Evolutionary conservation across 2,329 filamentous ascomycete genomes (phyloP), one percentile per base, ranked within the genome.

Genomic region (Arthrobotrys musiformis): DNA sequence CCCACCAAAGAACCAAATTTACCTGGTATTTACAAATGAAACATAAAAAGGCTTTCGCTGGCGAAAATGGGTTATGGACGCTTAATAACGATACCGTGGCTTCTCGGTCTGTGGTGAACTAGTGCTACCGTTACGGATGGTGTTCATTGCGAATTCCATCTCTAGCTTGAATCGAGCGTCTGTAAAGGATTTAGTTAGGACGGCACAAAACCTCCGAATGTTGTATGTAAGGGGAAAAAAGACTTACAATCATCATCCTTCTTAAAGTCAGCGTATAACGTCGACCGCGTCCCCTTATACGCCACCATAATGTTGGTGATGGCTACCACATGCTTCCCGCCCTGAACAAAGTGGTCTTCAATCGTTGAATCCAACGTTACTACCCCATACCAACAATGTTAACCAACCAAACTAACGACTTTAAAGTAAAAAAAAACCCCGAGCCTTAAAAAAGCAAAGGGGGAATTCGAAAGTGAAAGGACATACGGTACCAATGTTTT

Each of bases 401-500:
- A 66, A 40, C 11, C 22, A 17, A 60, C 26, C 0, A 24, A 24
- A n/a, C 11, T 5, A n/a, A 40, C 5, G 2, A n/a, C 35, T 40
- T 19, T n/a, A 22, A 17, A 66, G 48, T 50, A n/a, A n/a, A n/a
- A n/a, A n/a, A n/a, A n/a, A n/a, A n/a, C n/a, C n/a, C 9, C 40
- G 15, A 50, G 6, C 3, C 15, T 11, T n/a, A 11, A 8, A 24
- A 37, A 33, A 22, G 24, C 24, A 11, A 28, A 44, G 15, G 24
- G 11, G 17, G 19, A 11, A n/a, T n/a, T n/a, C n/a, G n/a, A n/a
- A n/a, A n/a, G n/a, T n/a, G n/a, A n/a, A n/a, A 24, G 56, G 37
- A 76, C 72, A 44, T 66, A 76, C 72, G 46, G 46, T 70, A 76
- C 72, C 72, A 76, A 52, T 76, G 72, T 50, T 76, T 76, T 40